Base-by-base conservation (phyloP, 2,329 filamentous ascomycete genomes). In the Xylariaceae sp. region DNA sequence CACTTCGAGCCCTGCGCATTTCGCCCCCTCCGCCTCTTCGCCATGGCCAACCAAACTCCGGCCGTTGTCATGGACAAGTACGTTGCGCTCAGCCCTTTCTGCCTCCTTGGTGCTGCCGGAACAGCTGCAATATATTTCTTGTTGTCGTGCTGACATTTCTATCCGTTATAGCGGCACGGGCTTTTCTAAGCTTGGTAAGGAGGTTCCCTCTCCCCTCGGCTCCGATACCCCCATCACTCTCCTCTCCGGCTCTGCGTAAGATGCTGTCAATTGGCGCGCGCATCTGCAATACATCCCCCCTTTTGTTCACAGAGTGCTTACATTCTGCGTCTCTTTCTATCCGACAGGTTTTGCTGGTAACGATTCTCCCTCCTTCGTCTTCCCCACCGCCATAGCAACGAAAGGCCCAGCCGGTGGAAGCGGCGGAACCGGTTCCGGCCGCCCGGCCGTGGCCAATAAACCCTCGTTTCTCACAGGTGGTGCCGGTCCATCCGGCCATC, bases 21-120 rank as follows among this genome's bases (percentile, higher is more conserved):
- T 34, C 13, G 64, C 68, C 62, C 51, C 65, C 67, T 56, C 66
- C 64, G 13, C 52, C 57, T 55, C 65, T 62, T 71, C 74, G 81
- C 74, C 71, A 99, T 99, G 94, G 93, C 94, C 74, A 89, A 89
- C 80, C 93, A 97, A 86, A 97, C 94, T 75, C 94, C 94, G 72
- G 94, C 94, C 90, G 94, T 99, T 97, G 94, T 99, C 91, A 99
- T 99, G 93, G 94, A 99, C 94, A 99, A 99, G 94, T 97, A 88
- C 79, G 91, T 84, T 71, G 23, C 52, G 45, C 63, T 30, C 23
- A 30, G 23, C 23, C 23, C 75, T 72, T 66, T 69, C 72, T 64
- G 71, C 70, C 72, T 70, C 69, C 73, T 60, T 53, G 47, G 58
- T 64, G 62, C 61, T 62, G 64, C 11, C 6, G 23, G 13, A 62